A percentile compares a stretch with the other conserved stretches of the same genome.
phyloP scores from a whole-genome alignment of 2,329 filamentous ascomycete genomes.

The Dactylellina sp. region DNA sequence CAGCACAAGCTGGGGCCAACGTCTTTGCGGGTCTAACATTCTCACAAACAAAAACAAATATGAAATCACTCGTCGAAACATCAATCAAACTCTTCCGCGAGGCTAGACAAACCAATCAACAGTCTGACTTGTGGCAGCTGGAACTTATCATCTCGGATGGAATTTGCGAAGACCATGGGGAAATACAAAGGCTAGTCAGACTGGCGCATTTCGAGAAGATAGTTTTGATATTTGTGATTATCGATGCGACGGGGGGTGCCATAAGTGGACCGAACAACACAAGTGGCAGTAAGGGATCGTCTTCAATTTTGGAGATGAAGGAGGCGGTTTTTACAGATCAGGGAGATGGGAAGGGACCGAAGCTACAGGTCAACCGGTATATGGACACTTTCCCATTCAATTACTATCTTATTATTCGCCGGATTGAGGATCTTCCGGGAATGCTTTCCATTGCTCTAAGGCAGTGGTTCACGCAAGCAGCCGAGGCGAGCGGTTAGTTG shows the following conservation, averaged over 20 bases:
- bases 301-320: conserved; percentile 83
- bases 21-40: conserved; percentile 89
- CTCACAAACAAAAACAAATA: conserved; percentile 85
- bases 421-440: conserved; percentile 88
- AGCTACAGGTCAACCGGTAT: conserved; percentile 86
- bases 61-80: conserved; percentile 80
- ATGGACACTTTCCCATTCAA: conserved; percentile 96
- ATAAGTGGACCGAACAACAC: conserved; percentile 63
- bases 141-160: conserved; percentile 94
- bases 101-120: conserved; percentile 71
- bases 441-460: conserved; percentile 88
- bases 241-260: conserved; percentile 73
- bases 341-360: conserved; percentile 70
- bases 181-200: conserved; percentile 82
- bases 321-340: conserved; percentile 84
- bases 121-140: conserved; percentile 88
- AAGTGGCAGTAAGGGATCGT: conserved; percentile 55
- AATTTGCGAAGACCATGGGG: conserved; percentile 87
- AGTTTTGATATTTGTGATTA: conserved; percentile 98
- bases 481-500: conserved; percentile 63
- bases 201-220: conserved; percentile 92
- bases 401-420: conserved; percentile 94
- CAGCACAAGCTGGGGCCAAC: conserved; percentile 81
- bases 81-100: conserved; percentile 81
- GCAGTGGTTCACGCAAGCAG: conserved; percentile 83